Conservation (phyloP, 2,329 filamentous ascomycete species). For the Colletotrichum tropicale region DNA sequence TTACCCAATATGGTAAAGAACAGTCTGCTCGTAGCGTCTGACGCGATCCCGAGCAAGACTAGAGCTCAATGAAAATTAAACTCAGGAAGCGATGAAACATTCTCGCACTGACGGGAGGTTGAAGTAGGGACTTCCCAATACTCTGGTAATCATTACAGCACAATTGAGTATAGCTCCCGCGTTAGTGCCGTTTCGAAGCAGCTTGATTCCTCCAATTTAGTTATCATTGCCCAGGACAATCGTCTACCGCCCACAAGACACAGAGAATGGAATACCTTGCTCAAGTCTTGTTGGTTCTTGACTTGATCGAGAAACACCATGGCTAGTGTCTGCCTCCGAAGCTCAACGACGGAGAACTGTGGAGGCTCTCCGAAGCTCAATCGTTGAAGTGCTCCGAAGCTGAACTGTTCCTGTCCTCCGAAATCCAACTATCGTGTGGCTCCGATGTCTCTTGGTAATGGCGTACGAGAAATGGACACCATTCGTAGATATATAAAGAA, state of each 20-base stretch:
- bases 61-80: neutral
- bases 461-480: neutral
- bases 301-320: neutral
- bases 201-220: neutral
- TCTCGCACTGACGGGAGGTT: neutral
- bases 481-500: neutral
- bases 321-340: neutral
- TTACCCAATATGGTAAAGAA: neutral
- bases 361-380: neutral
- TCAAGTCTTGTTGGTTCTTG: rapidly evolving
- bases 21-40: neutral
- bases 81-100: neutral
- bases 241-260: rapidly evolving
- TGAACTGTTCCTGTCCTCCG: neutral
- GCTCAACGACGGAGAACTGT: neutral
- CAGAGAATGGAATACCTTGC: neutral
- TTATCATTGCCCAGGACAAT: rapidly evolving
- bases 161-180: neutral
- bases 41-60: neutral
- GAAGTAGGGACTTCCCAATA: neutral
- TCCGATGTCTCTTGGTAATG: rapidly evolving
- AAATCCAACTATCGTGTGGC: neutral
- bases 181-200: neutral
- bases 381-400: neutral
- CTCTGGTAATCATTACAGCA: neutral